These are phyloP conservation scores for Ceraceosorus guamensis DNA, from an alignment of 1,284 basidiomycete species.

Conservation along the genomic window DNA sequence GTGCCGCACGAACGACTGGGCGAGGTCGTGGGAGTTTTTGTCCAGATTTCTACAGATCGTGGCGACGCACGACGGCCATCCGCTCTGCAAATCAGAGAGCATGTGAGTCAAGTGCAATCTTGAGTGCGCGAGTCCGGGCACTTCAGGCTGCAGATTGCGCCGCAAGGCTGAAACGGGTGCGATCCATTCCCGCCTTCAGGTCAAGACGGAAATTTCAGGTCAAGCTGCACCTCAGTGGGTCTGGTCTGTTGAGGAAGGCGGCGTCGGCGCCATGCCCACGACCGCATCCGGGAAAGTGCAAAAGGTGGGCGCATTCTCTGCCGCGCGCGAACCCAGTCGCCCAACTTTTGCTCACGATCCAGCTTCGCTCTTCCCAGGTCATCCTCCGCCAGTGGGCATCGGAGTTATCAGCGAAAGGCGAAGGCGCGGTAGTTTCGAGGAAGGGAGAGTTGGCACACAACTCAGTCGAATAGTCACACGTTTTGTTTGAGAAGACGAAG, in stretches of 20 bases:
- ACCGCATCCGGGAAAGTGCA: constrained; percentile 80
- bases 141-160: neutral
- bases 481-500: too few species aligned
- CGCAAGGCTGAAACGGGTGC: constrained; percentile 53
- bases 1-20: constrained; percentile 59
- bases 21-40: constrained; percentile 37
- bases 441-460: too few species aligned
- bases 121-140: neutral
- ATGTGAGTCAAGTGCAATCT: constrained; percentile 4
- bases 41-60: constrained; percentile 1
- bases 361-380: constrained; percentile 15
- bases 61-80: neutral
- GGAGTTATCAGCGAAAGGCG: constrained; percentile 17
- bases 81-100: neutral
- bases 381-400: constrained; percentile 53
- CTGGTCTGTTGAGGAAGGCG: constrained; percentile 69
- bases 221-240: constrained; percentile 63
- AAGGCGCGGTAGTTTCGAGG: neutral
- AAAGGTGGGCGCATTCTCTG: constrained; percentile 57
- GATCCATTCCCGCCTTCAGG: constrained; percentile 6
- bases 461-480: too few species aligned
- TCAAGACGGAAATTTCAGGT: constrained; percentile 26
- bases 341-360: constrained; percentile 1
- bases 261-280: constrained; percentile 64
- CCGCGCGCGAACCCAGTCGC: constrained; percentile 8